A percentile compares a stretch with the other conserved stretches of the same genome.
These are phyloP conservation scores for Trichothecium sympodiale DNA, from an alignment of 2,329 filamentous ascomycete species.

Conservation along the genomic window DNA sequence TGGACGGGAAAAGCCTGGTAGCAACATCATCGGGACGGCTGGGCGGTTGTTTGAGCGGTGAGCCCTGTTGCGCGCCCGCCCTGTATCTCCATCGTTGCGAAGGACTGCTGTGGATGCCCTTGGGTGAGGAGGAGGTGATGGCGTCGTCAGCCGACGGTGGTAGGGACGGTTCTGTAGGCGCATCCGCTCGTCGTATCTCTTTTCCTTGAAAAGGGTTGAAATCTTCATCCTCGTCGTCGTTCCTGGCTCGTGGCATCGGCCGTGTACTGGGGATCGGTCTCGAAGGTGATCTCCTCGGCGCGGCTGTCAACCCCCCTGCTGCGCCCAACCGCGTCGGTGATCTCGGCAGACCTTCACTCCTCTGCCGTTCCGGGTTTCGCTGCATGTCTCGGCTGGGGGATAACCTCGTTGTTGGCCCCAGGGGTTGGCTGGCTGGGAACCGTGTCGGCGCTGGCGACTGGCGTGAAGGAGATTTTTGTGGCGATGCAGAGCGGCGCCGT, in stretches of 20 bases:
- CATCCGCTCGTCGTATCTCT: slow-evolving; percentile 17
- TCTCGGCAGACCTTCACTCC: slow-evolving; percentile 2
- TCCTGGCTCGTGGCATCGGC: slow-evolving; percentile 33
- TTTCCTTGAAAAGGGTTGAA: slow-evolving; percentile 29
- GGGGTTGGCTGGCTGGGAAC: slow-evolving; percentile 2
- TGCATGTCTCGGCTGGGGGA: slow-evolving; percentile 8
- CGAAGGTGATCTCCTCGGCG: slow-evolving; percentile 27
- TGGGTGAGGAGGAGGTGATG: slow-evolving; percentile 41
- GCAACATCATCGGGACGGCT: slow-evolving; percentile 13
- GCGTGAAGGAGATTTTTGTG: slow-evolving; percentile 14
- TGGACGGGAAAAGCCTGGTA: background rate
- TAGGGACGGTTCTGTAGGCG: slow-evolving; percentile 48
- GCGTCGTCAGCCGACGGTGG: slow-evolving; percentile 46
- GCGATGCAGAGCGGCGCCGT: slow-evolving; percentile 27
- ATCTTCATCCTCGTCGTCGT: slow-evolving; percentile 29
- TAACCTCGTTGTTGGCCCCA: slow-evolving; percentile 1
- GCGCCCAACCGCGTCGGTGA: slow-evolving; percentile 2
- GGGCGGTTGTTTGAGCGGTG: slow-evolving; percentile 36
- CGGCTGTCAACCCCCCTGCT: slow-evolving; percentile 20
- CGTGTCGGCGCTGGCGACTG: slow-evolving; percentile 1
- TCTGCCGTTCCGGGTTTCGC: slow-evolving; percentile 14
- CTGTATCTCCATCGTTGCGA: slow-evolving; percentile 24
- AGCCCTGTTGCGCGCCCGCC: slow-evolving; percentile 25
- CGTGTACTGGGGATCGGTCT: slow-evolving; percentile 27
- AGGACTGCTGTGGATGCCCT: slow-evolving; percentile 46